Base-by-base conservation (phyloP, 2,329 filamentous ascomycete genomes). In the Alternaria brassicicola region DNA sequence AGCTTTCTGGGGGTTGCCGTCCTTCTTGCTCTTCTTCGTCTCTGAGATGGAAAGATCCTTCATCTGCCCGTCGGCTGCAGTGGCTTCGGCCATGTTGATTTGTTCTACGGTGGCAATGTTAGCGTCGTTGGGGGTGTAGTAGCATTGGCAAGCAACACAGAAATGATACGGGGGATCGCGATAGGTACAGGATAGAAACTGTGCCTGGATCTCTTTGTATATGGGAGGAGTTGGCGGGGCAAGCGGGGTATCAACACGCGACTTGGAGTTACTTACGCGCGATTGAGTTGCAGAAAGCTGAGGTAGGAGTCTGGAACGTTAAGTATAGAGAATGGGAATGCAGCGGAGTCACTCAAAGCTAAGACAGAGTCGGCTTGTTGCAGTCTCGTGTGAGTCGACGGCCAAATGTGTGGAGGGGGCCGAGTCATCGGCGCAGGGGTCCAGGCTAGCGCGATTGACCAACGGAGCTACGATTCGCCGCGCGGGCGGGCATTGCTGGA, bases 1-100 rank as follows among this genome's bases (percentile, higher is more conserved):
- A 21, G 69, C 70, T 17, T 61, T 73, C 59, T 72, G 68, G 8
- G 73, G 70, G 23, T 63, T 64, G 13, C 66, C 69, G n/a, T 76
- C 72, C 65, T 77, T 76, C 65, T 76, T 75, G 59, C 63, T 72
- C 67, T 77, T 75, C 59, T 72, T 72, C 26, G 66, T 68, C 65
- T 84, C 51, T 69, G 80, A 65, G 39, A 77, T 71, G 46, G 68
- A 69, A 60, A 77, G 73, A 65, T 76, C 67, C 78, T 82, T 75
- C 82, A 84, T 69, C 81, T 84, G 56, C 71, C 76, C 72, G 46
- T 73, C 73, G 58, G 72, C 72, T 59, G 72, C 72, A 47, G 62
- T 58, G 55, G 68, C 68, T 70, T 72, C 74, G 51, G 75, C 74
- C 74, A 77, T 76, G 53, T 43, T 64, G 59, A 21, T 17, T 53